Percentiles rank a stretch among this genome's conserved stretches.
Evolutionary conservation across 164 flowering plant genomes (phyloP).

Genomic region (Sedum album): DNA sequence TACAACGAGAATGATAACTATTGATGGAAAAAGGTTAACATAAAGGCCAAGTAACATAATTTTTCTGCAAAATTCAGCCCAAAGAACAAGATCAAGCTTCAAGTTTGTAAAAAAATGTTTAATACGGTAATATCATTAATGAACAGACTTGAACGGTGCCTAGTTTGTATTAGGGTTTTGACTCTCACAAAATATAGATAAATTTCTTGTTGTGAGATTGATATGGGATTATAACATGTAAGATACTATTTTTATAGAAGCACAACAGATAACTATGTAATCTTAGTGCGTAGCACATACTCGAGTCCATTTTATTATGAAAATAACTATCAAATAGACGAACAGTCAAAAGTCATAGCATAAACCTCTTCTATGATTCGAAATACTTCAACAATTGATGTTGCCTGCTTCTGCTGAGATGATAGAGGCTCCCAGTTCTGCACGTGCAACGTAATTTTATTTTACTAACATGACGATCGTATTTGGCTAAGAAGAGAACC

Average conservation of each 20-base stretch:
- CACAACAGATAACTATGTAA: neutral
- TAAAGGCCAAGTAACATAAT: neutral
- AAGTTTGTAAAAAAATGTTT: too few relatives aligned
- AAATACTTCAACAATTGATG: constrained; percentile 76
- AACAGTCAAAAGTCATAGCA: neutral
- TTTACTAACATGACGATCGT: neutral
- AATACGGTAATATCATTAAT: too few relatives aligned
- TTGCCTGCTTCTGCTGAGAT: constrained; percentile 61
- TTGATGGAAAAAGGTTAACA: too few relatives aligned
- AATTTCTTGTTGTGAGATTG: too few relatives aligned
- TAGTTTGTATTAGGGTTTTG: too few relatives aligned
- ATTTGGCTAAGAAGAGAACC: neutral
- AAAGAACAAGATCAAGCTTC: neutral
- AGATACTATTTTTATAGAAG: neutral
- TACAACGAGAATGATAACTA: too few relatives aligned
- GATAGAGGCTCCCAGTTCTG: constrained; percentile 91
- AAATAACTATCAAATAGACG: neutral
- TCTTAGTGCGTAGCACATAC: neutral
- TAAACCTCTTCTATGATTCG: constrained; percentile 79
- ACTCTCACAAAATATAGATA: too few relatives aligned
- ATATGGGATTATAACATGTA: too few relatives aligned
- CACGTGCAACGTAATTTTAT: constrained; percentile 12
- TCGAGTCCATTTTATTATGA: too few relatives aligned
- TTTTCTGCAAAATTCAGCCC: neutral
- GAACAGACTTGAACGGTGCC: too few relatives aligned